Percentiles rank a stretch among this genome's conserved stretches.
phyloP scores from a whole-genome alignment of 2,329 filamentous ascomycete species.

The Cercospora sp. region DNA sequence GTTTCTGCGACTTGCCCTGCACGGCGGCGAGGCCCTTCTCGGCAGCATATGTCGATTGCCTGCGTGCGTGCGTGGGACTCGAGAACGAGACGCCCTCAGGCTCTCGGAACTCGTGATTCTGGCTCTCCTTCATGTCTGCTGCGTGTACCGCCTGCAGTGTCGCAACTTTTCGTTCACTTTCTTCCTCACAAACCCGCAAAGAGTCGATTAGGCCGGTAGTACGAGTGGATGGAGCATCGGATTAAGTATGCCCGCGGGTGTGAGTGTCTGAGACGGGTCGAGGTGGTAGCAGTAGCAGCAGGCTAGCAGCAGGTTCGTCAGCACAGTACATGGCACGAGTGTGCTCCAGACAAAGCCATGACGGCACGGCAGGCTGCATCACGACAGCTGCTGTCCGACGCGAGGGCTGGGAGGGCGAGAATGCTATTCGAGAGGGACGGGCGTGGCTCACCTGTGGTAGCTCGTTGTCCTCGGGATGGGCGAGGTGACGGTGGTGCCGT shows the following conservation, averaged over 20 bases:
- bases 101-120: constrained; percentile 25
- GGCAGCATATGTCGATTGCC: constrained; percentile 22
- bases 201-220: constrained; percentile 14
- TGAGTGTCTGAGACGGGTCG: constrained; percentile 16
- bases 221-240: constrained; percentile 19
- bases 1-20: constrained; percentile 22
- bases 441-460: constrained; percentile 16
- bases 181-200: background rate
- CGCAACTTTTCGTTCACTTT: background rate
- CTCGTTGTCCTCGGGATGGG: constrained; percentile 1
- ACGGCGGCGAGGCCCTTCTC: constrained; percentile 26
- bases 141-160: constrained; percentile 3
- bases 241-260: constrained; percentile 14
- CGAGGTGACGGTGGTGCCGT: background rate
- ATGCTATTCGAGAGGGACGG: constrained; percentile 8
- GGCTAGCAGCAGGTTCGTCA: constrained; percentile 1
- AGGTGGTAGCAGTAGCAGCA: constrained; percentile 1
- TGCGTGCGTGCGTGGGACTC: constrained; percentile 22
- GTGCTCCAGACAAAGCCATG: constrained; percentile 11
- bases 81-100: constrained; percentile 21
- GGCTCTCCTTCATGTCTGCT: constrained; percentile 21
- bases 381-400: constrained; percentile 26
- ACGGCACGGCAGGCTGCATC: constrained; percentile 23
- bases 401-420: constrained; percentile 8
- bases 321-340: background rate